A percentile compares a stretch with the other conserved stretches of the same genome.
These are phyloP conservation scores for Wickerhamiella bombiphila DNA, from an alignment of 805 yeast species.

Conservation along the genomic window DNA sequence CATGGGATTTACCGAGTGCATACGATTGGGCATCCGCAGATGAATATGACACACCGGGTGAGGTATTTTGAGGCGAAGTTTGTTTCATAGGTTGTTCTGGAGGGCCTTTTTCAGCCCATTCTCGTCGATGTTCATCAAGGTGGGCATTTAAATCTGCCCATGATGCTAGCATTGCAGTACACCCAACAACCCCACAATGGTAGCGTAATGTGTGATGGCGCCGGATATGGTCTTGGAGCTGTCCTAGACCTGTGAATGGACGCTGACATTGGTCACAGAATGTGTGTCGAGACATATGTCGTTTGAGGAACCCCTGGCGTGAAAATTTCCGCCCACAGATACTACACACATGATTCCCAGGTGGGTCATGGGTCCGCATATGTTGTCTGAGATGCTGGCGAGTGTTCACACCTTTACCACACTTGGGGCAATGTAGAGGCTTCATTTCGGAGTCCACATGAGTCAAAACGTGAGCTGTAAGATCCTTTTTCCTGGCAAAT, in stretches of 20 bases:
- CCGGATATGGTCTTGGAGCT: constrained; percentile 50
- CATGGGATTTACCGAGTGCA: background rate
- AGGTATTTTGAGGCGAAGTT: background rate
- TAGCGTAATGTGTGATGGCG: constrained; percentile 40
- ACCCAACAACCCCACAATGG: constrained; percentile 20
- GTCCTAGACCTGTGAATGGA: constrained; percentile 45
- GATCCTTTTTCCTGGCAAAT: constrained; percentile 66
- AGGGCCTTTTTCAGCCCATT: background rate
- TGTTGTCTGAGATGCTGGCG: constrained; percentile 73
- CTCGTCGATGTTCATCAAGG: background rate
- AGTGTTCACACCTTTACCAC: constrained; percentile 73
- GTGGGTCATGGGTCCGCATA: constrained; percentile 60
- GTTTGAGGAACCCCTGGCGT: constrained; percentile 60
- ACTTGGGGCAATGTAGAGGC: constrained; percentile 57
- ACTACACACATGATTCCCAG: constrained; percentile 45
- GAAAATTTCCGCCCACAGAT: constrained; percentile 55
- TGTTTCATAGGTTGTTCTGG: background rate
- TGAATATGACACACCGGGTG: too few relatives aligned
- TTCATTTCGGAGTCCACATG: constrained; percentile 39
- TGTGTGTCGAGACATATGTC: constrained; percentile 40
- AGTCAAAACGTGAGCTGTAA: constrained; percentile 55
- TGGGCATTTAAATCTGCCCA: background rate
- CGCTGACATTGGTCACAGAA: constrained; percentile 39
- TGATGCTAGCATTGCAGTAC: constrained; percentile 15
- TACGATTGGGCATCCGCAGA: too few relatives aligned